Base-by-base conservation (phyloP, 768 basidiomycete species). In the Amanita phalloides region DNA sequence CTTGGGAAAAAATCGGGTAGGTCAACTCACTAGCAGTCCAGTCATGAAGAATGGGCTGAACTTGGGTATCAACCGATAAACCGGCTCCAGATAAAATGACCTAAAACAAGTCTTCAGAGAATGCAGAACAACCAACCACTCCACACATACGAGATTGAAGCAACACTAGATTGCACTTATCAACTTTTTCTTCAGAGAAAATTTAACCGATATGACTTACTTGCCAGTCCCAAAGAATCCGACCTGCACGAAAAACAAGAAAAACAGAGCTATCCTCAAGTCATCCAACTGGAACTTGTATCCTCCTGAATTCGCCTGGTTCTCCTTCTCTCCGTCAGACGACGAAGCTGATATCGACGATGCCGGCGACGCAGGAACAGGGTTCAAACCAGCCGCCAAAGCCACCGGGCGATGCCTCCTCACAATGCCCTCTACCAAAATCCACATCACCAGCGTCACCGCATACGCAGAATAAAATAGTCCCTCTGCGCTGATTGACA, bases 41-140 rank as follows among this genome's bases (percentile, higher is more conserved):
- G 83, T 75, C 90, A 91, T 91, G 54, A 86, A 73, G 65, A 91
- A 91, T 0, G 90, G 90, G 55, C 75, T 86, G 63, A 93, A 93
- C 46, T 89, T 76, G 0, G 90, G 88, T 55, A 92, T 83, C 13
- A 93, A 72, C 14, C 90, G 84, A 59, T 90, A 92, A 6, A 92
- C 90, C 2, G 90, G 90, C 37, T 84, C 89, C 17, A 92, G 73
- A 64, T 93, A 92, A 66, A 92, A 92, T 2, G 86, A 88, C 14
- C 80, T 84, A 43, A 26, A 30, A 4, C 6, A 9, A 49, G 39
- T 50, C 4, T 42, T 49, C 14, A 39, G 38, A 20, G 17, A 17
- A 28, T 43, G 21, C 17, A 4, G 49, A 17, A 8, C 3, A 35
- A 11, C 14, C 14, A 9, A 62, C 32, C 26, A 14, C 33, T 28